Evolutionary conservation across 805 yeast species (phyloP), one percentile per base, ranked within the genome.

Genomic region (Metschnikowia amazonensis): DNA sequence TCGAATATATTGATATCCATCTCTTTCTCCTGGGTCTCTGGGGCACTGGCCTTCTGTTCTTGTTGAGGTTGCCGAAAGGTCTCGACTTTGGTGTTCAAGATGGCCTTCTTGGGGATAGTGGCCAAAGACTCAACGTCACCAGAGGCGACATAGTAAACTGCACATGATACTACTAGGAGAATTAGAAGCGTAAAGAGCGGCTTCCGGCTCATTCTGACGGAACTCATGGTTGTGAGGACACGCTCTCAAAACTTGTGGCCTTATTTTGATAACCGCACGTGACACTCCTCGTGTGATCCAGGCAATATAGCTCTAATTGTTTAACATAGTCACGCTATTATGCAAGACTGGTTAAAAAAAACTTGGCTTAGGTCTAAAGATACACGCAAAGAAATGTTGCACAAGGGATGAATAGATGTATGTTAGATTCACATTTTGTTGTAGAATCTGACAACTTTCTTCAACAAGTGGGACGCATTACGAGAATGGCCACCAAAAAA

Each of bases 71-170:
- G 44, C 17, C 9, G 20, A 10, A 17, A 9, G 11, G 21, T 33
- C 9, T 32, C 41, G 8, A 21, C 25, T 11, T 39, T 34, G 10
- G 23, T 21, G 5, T 35, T 20, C n/a, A 14, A n/a, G 13, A 13
- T 35, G 32, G 31, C 30, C 36, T 41, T 34, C n/a, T 23, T 29
- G 33, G 41, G 42, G 9, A 39, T 24, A 11, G 34, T 39, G 21
- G 29, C 23, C 14, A 55, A 33, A 14, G 55, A 45, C 23, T 39
- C 34, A n/a, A 23, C 28, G 27, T 53, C 57, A 24, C 56, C 51
- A 4, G 56, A 44, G 13, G 57, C 55, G 13, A 55, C 52, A 25
- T 37, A 55, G 48, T 53, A 55, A 33, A 55, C 43, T 39, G 58
- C 51, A 35, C 58, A 51, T 8, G 48, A 18, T 20, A 55, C 53